A percentile compares a stretch with the other conserved stretches of the same genome.
Evolutionary conservation across 371 early-diverging fungal genomes (phyloP).

Genomic region (Mortierella sp.): DNA sequence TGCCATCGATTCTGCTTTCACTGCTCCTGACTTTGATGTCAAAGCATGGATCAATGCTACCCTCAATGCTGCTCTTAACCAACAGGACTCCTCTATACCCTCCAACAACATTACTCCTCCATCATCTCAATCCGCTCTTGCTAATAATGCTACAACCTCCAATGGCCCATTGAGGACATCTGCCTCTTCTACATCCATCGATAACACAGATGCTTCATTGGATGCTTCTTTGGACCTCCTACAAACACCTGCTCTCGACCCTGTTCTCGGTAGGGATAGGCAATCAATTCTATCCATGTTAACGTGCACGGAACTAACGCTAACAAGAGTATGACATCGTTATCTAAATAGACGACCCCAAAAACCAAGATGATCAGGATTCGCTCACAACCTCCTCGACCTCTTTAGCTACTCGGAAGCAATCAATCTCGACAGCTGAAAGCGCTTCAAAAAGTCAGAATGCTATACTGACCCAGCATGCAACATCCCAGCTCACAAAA

Average conservation of each 20-base stretch:
- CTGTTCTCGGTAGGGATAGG: conserved; percentile 35
- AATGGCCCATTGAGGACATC: conserved; percentile 9
- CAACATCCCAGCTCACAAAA: conserved; percentile 53
- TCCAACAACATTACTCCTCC: conserved; percentile 5
- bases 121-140: not conserved
- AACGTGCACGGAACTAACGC: not conserved
- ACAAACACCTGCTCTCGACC: conserved; percentile 48
- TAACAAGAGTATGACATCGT: not conserved
- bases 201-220: conserved; percentile 33
- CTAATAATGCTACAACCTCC: not conserved
- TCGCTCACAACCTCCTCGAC: not conserved
- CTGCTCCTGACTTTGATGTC: conserved; percentile 66
- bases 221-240: conserved; percentile 42
- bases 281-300: not conserved
- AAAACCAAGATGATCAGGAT: conserved; percentile 15
- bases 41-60: conserved; percentile 76
- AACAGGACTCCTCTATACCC: conserved; percentile 17
- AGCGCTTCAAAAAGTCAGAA: conserved; percentile 41
- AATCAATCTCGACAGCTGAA: conserved; percentile 11
- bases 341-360: conserved; percentile 6
- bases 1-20: conserved; percentile 39
- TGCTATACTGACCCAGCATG: conserved; percentile 40
- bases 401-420: conserved; percentile 2
- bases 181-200: conserved; percentile 10
- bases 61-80: conserved; percentile 32